phyloP scores from a whole-genome alignment of 106 monocot species.

The Acorus calamus region DNA sequence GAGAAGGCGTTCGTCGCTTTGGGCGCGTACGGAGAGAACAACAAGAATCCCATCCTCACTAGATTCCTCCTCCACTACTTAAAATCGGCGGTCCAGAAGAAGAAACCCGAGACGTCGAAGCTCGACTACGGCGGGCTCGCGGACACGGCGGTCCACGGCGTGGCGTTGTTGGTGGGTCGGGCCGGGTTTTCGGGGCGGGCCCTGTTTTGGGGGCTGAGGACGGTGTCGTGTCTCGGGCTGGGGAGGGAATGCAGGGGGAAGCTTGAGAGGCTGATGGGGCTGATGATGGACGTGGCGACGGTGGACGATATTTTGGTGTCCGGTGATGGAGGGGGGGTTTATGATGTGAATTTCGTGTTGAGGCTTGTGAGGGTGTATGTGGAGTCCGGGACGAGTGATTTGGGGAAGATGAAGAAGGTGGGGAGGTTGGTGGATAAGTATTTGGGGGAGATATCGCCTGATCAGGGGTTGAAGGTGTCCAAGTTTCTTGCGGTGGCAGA shows the following conservation, averaged over 20 bases:
- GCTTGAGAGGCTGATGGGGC: constrained; percentile 74
- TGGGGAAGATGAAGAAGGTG: constrained; percentile 74
- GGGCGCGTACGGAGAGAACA: constrained; percentile 10
- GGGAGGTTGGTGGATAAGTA: constrained; percentile 81
- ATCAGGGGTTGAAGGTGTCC: constrained; percentile 60
- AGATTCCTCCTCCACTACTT: constrained; percentile 31
- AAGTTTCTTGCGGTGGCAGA: constrained; percentile 77
- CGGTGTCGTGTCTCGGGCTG: constrained; percentile 49
- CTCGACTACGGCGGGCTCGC: constrained; percentile 36
- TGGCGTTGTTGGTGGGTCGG: constrained; percentile 41
- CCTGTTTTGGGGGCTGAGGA: constrained; percentile 73
- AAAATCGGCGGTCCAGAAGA: constrained; percentile 9
- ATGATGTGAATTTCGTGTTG: constrained; percentile 84
- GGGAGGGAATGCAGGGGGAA: constrained; percentile 54
- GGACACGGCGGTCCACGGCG: constrained; percentile 74
- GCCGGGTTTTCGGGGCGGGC: constrained; percentile 58
- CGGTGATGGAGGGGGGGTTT: constrained; percentile 44
- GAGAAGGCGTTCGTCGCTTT: constrained; percentile 8
- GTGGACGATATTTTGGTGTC: constrained; percentile 83
- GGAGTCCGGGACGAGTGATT: constrained; percentile 17
- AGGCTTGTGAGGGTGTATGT: constrained; percentile 80
- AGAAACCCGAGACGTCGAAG: neutral
- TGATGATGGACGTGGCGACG: constrained; percentile 59
- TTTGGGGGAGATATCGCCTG: constrained; percentile 81
- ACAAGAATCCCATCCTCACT: constrained; percentile 23